phyloP scores from a whole-genome alignment of 2,329 filamentous ascomycete species.

The Penicillium sp. region DNA sequence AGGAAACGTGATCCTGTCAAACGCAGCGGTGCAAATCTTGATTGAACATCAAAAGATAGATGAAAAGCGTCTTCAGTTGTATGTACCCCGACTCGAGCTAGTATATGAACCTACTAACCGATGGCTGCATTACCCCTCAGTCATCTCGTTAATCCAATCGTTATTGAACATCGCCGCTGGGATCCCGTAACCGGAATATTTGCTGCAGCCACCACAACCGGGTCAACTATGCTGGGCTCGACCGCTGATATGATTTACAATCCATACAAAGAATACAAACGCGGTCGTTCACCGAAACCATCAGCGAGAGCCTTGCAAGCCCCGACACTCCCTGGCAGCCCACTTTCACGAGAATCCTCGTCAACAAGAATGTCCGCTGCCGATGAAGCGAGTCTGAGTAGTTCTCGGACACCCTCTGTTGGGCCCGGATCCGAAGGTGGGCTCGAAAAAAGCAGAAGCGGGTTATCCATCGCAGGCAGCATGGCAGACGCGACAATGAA shows the following conservation, averaged over 20 bases:
- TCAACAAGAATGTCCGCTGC: not conserved
- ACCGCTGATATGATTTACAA: constrained; percentile 30
- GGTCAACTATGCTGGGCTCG: constrained; percentile 27
- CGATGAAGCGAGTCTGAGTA: not conserved
- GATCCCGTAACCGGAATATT: constrained; percentile 34
- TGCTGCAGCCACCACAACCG: constrained; percentile 28
- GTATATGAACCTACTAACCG: not conserved
- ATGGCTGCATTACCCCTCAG: constrained; percentile 5
- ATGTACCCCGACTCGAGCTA: not conserved
- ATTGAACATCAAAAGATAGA: constrained; percentile 25
- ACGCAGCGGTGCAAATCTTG: constrained; percentile 26
- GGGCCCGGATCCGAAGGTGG: not conserved
- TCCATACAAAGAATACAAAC: constrained; percentile 30
- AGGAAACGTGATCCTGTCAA: constrained; percentile 22
- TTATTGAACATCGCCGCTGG: constrained; percentile 38
- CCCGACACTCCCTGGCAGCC: not conserved
- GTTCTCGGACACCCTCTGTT: constrained; percentile 2
- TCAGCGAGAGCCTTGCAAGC: not conserved
- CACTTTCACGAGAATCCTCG: not conserved
- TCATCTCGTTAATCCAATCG: constrained; percentile 30
- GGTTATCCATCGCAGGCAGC: constrained; percentile 6
- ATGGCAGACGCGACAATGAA: constrained; percentile 15
- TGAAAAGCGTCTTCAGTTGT: constrained; percentile 24
- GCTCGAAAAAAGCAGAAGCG: not conserved
- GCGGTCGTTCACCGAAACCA: constrained; percentile 5